Percentiles rank a stretch among this genome's conserved stretches.
These are phyloP conservation scores for Globisporangium paroecandrum DNA, from an alignment of 352 stramenopile genomes.

Conservation along the genomic window DNA sequence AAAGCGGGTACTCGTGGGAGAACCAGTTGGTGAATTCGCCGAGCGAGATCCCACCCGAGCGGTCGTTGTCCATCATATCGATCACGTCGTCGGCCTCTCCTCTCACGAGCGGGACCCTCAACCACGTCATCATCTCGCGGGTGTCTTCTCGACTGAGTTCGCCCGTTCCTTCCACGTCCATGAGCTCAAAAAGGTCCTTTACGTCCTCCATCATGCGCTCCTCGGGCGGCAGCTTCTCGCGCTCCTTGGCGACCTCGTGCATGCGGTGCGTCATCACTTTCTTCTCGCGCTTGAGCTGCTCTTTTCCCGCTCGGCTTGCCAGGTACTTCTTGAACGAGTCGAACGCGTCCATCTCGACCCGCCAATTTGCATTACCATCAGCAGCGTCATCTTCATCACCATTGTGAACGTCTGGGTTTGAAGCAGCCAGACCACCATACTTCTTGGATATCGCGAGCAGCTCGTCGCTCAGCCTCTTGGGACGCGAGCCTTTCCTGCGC, in stretches of 20 bases:
- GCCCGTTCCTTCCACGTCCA: slow-evolving; percentile 46
- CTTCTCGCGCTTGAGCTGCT: slow-evolving; percentile 54
- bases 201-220: slow-evolving; percentile 52
- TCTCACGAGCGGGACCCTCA: slow-evolving; percentile 54
- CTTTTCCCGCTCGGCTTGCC: slow-evolving; percentile 37
- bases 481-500: slow-evolving; percentile 31
- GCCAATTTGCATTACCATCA: slow-evolving; percentile 22
- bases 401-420: neutral
- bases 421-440: slow-evolving; percentile 26
- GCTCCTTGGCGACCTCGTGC: slow-evolving; percentile 36
- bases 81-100: slow-evolving; percentile 64
- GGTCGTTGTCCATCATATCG: slow-evolving; percentile 80
- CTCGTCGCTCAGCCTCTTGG: slow-evolving; percentile 42
- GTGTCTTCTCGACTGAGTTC: slow-evolving; percentile 49
- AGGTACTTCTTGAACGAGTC: slow-evolving; percentile 56
- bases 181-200: slow-evolving; percentile 66
- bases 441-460: slow-evolving; percentile 40
- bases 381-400: neutral
- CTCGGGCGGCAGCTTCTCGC: slow-evolving; percentile 31
- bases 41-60: slow-evolving; percentile 61
- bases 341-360: slow-evolving; percentile 55
- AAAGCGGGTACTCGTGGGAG: slow-evolving; percentile 45
- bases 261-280: slow-evolving; percentile 33
- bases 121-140: slow-evolving; percentile 41
- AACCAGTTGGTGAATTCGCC: slow-evolving; percentile 70